Conservation (phyloP, 2,329 filamentous ascomycete species). For the Arthrobotrys iridis region DNA sequence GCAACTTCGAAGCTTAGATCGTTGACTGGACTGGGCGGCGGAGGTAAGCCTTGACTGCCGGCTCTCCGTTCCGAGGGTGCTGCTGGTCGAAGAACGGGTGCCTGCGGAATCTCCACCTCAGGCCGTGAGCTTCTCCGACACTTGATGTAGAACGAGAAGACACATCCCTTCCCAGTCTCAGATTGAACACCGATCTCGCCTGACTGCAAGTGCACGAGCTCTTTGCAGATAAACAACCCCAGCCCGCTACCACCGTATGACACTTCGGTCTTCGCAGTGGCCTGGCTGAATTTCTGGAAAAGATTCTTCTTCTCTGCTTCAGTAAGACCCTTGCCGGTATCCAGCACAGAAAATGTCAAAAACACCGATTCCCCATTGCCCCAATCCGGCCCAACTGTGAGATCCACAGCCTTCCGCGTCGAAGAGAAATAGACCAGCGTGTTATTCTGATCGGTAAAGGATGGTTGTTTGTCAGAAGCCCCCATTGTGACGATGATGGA, state of each 20-base stretch:
- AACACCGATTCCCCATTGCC: slow-evolving; percentile 70
- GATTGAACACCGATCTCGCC: slow-evolving; percentile 80
- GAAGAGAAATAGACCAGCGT: slow-evolving; percentile 60
- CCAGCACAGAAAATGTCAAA: slow-evolving; percentile 77
- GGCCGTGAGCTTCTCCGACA: slow-evolving; percentile 68
- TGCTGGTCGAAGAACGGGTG: slow-evolving; percentile 23
- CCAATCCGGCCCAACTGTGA: slow-evolving; percentile 58
- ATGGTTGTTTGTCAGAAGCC: slow-evolving; percentile 68
- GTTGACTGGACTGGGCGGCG: not conserved
- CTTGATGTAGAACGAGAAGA: slow-evolving; percentile 80
- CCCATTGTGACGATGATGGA: slow-evolving; percentile 73
- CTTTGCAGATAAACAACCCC: slow-evolving; percentile 79
- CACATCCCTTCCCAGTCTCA: slow-evolving; percentile 74
- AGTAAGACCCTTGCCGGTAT: slow-evolving; percentile 79
- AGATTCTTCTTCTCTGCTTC: slow-evolving; percentile 65
- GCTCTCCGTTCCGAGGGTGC: slow-evolving; percentile 20
- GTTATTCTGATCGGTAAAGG: slow-evolving; percentile 57
- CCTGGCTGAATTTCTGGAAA: slow-evolving; percentile 58
- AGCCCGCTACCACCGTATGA: slow-evolving; percentile 77
- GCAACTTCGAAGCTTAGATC: slow-evolving; percentile 4
- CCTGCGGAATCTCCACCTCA: slow-evolving; percentile 46
- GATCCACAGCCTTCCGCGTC: slow-evolving; percentile 56
- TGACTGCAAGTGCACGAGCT: slow-evolving; percentile 79
- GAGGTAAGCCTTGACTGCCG: not conserved
- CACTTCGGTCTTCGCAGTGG: slow-evolving; percentile 68